phyloP scores from a whole-genome alignment of 495 filamentous ascomycete species.

The Aspergillus carlsbadensis region DNA sequence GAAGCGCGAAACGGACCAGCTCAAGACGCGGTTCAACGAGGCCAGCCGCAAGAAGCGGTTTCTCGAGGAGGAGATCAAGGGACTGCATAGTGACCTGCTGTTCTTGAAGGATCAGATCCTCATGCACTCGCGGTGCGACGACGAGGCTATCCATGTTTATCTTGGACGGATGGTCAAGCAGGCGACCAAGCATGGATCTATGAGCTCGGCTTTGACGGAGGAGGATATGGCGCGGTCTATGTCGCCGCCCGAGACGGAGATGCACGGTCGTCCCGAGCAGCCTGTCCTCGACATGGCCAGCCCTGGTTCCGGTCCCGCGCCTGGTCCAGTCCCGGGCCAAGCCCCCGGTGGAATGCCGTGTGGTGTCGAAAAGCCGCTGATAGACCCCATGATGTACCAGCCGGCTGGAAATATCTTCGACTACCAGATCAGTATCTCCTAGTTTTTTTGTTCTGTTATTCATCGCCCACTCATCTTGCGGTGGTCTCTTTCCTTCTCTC shows the following conservation, averaged over 20 bases:
- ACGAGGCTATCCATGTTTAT: conserved; percentile 52
- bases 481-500: too few species aligned
- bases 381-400: neutral
- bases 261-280: too few species aligned
- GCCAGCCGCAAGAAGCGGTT: conserved; percentile 20
- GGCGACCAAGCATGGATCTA: conserved; percentile 31
- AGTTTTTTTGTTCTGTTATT: neutral
- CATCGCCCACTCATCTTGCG: neutral
- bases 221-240: neutral
- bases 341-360: neutral
- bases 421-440: conserved; percentile 1
- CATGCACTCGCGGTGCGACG: conserved; percentile 59
- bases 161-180: conserved; percentile 47
- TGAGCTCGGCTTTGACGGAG: neutral
- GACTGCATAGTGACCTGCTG: conserved; percentile 40
- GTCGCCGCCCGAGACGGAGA: too few species aligned
- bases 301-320: too few species aligned
- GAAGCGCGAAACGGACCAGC: conserved; percentile 66
- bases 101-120: conserved; percentile 59
- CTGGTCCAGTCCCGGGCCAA: too few species aligned
- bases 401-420: conserved; percentile 2
- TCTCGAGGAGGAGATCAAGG: conserved; percentile 12
- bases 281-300: too few species aligned
- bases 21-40: conserved; percentile 49
- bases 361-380: conserved; percentile 1